Evolutionary conservation across 306 rosid genomes (phyloP).

Genomic region (Trichosanthes truncata): DNA sequence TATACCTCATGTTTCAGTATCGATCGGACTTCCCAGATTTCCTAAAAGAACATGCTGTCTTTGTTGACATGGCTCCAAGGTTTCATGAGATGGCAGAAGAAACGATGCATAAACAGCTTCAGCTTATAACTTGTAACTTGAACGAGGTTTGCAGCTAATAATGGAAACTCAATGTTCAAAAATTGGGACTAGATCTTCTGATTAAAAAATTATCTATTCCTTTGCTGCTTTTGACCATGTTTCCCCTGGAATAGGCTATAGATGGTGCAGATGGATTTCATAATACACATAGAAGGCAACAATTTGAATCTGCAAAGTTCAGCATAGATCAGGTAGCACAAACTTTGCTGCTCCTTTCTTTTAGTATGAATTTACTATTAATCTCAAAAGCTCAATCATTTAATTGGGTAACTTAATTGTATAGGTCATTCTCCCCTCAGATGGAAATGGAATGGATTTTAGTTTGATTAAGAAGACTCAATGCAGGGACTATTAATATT

Average conservation of each 20-base stretch:
- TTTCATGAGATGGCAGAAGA: conserved; percentile 80
- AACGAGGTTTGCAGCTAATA: conserved; percentile 52
- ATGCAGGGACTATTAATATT: background rate
- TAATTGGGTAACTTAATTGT: background rate
- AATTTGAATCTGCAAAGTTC: conserved; percentile 70
- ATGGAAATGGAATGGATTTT: background rate
- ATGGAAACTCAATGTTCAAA: conserved; percentile 12
- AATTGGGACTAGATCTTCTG: background rate
- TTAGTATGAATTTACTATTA: background rate
- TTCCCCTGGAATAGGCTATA: conserved; percentile 47
- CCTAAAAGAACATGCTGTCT: conserved; percentile 78
- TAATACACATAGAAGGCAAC: conserved; percentile 72
- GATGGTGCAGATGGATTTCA: conserved; percentile 89
- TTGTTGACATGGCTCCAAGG: conserved; percentile 90
- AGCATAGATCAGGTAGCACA: conserved; percentile 78
- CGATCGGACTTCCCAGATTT: conserved; percentile 71
- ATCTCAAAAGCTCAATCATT: background rate
- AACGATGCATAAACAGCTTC: conserved; percentile 75
- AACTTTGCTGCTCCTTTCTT: background rate
- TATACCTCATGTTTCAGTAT: conserved; percentile 42
- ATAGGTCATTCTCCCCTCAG: background rate
- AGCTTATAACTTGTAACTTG: conserved; percentile 61
- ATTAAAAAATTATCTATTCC: background rate
- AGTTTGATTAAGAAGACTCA: background rate
- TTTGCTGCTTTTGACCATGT: conserved; percentile 10